Conservation (phyloP, 441 rosid species). For the Isatis lusitanica region DNA sequence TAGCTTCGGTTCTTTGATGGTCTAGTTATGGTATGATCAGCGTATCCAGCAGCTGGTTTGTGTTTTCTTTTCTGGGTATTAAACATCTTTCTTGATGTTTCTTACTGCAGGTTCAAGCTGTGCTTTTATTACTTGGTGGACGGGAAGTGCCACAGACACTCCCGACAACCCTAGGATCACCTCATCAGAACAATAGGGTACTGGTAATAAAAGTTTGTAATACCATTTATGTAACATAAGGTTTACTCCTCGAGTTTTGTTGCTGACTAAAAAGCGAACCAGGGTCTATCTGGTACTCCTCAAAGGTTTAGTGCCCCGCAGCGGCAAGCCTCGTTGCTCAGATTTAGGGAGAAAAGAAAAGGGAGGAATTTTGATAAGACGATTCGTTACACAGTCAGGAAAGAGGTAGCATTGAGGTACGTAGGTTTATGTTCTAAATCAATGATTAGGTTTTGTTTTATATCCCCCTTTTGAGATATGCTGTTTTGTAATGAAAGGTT, state of each 20-base stretch:
- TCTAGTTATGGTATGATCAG: not conserved
- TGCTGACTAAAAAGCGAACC: constrained; percentile 31
- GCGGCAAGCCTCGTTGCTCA: constrained; percentile 61
- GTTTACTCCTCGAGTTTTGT: constrained; percentile 13
- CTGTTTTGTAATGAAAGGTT: not conserved
- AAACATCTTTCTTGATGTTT: not conserved
- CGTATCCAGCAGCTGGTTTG: not conserved
- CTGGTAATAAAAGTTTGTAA: constrained; percentile 20
- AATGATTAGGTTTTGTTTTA: not conserved
- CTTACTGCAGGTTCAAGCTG: constrained; percentile 66
- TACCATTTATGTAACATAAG: constrained; percentile 6
- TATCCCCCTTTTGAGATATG: not conserved
- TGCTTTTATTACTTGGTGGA: constrained; percentile 63
- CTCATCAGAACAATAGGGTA: constrained; percentile 52
- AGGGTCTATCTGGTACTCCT: constrained; percentile 56
- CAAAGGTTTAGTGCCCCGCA: constrained; percentile 59
- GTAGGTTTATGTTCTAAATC: constrained; percentile 32
- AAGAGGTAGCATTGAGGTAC: constrained; percentile 78
- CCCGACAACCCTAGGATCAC: constrained; percentile 37
- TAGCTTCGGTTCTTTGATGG: constrained; percentile 8
- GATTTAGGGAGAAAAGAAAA: constrained; percentile 73
- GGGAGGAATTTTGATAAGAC: constrained; percentile 74
- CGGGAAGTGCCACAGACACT: constrained; percentile 49
- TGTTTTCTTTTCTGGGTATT: not conserved
- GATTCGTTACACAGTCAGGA: constrained; percentile 68